Percentiles rank a stretch among this genome's conserved stretches.
These are phyloP conservation scores for Arctium minus DNA, from an alignment of 129 eudicot species.

Conservation along the genomic window DNA sequence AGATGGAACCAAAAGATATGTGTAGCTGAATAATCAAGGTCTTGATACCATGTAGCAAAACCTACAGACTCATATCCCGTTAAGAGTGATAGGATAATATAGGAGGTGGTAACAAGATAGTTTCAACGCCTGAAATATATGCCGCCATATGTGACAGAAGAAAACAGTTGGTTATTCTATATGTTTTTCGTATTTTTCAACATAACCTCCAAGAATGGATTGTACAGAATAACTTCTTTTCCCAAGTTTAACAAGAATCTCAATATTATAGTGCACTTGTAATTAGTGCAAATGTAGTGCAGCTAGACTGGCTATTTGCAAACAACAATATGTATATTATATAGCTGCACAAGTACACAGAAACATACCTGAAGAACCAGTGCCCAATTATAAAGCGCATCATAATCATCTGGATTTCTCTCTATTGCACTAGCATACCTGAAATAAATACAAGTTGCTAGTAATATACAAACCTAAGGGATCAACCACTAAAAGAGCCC, in stretches of 20 bases:
- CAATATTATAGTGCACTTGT: background rate
- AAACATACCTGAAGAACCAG: slow-evolving; percentile 84
- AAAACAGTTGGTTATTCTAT: background rate
- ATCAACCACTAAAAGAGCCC: background rate
- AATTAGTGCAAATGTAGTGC: background rate
- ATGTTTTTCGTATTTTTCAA: too few species aligned
- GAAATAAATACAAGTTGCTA: slow-evolving; percentile 21
- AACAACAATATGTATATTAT: background rate
- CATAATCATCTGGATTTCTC: slow-evolving; percentile 89
- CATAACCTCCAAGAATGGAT: background rate
- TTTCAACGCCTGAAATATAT: too few species aligned
- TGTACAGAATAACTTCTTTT: background rate
- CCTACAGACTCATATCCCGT: background rate
- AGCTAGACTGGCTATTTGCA: background rate
- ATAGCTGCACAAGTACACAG: background rate
- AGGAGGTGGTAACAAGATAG: background rate
- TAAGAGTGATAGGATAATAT: background rate
- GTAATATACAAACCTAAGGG: background rate
- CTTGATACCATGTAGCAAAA: background rate
- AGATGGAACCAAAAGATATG: background rate
- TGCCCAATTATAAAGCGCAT: slow-evolving; percentile 98
- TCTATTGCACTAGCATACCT: slow-evolving; percentile 91
- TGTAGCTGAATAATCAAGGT: background rate
- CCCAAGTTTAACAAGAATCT: background rate
- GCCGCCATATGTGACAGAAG: too few species aligned